Evolutionary conservation across 805 yeast genomes (phyloP).

Genomic region (Candida xiaguanensis): DNA sequence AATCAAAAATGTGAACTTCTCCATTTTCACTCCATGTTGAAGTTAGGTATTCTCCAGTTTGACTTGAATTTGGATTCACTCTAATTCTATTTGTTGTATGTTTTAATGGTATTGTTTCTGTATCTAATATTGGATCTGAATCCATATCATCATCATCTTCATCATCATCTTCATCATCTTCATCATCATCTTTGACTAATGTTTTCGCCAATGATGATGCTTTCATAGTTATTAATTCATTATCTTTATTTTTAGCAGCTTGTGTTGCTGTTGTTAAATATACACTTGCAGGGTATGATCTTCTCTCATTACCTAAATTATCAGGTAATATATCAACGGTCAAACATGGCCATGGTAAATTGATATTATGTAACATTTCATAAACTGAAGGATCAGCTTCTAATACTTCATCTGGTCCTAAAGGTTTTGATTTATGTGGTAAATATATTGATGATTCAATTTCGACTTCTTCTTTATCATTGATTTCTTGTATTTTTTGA

Average conservation of each 20-base stretch:
- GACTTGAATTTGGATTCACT: constrained; percentile 70
- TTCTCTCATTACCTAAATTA: constrained; percentile 78
- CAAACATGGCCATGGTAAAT: constrained; percentile 95
- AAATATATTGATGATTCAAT: constrained; percentile 57
- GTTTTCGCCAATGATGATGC: constrained; percentile 81
- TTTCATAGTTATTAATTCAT: constrained; percentile 82
- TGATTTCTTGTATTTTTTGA: constrained; percentile 34
- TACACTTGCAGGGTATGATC: constrained; percentile 83
- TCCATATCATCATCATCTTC: constrained; percentile 64
- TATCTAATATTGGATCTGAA: constrained; percentile 82
- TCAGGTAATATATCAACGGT: constrained; percentile 90
- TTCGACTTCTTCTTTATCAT: constrained; percentile 32
- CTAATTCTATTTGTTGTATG: constrained; percentile 88
- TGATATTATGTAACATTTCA: constrained; percentile 92
- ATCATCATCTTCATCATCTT: constrained; percentile 68
- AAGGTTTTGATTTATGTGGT: constrained; percentile 84
- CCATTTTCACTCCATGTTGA: constrained; percentile 91
- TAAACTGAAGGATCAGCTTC: constrained; percentile 96
- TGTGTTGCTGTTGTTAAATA: constrained; percentile 91
- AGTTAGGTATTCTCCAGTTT: constrained; percentile 76
- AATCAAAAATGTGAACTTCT: constrained; percentile 80
- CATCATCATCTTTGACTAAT: constrained; percentile 77
- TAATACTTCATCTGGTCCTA: constrained; percentile 92
- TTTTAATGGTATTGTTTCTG: constrained; percentile 71
- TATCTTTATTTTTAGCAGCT: constrained; percentile 81